A percentile compares a stretch with the other conserved stretches of the same genome.
These are phyloP conservation scores for Stachybotrys elegans DNA, from an alignment of 2,329 filamentous ascomycete genomes.

Conservation along the genomic window DNA sequence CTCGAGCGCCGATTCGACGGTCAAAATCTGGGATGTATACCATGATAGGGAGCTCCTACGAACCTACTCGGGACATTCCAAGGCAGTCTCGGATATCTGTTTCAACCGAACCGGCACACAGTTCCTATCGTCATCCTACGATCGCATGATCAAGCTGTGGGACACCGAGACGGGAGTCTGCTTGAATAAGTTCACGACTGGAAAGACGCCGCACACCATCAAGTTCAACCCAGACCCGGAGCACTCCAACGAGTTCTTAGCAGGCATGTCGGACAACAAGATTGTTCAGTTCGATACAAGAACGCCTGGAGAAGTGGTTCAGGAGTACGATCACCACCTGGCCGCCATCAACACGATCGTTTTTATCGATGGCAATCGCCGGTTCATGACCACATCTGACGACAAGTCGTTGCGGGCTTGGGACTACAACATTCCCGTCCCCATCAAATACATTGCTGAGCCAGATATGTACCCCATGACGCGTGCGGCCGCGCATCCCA, in stretches of 20 bases:
- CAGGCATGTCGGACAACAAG: constrained; percentile 98
- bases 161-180: constrained; percentile 94
- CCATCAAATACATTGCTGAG: constrained; percentile 97
- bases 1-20: constrained; percentile 81
- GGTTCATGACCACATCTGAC: constrained; percentile 97
- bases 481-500: constrained; percentile 76
- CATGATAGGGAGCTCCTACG: constrained; percentile 83
- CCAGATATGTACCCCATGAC: constrained; percentile 98
- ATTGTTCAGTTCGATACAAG: constrained; percentile 95
- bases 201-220: constrained; percentile 92
- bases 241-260: constrained; percentile 82
- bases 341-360: constrained; percentile 98
- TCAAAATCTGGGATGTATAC: constrained; percentile 94
- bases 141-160: constrained; percentile 96
- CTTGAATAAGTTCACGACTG: constrained; percentile 81
- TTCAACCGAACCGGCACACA: constrained; percentile 79
- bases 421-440: constrained; percentile 98
- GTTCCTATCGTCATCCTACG: constrained; percentile 89
- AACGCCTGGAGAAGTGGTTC: constrained; percentile 70
- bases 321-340: constrained; percentile 97
- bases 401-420: constrained; percentile 94
- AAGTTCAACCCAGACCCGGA: constrained; percentile 82
- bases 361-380: constrained; percentile 88
- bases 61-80: constrained; percentile 86
- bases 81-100: constrained; percentile 82